Conservation (phyloP, 2,329 filamentous ascomycete genomes). For the Remersonia thermophila region DNA sequence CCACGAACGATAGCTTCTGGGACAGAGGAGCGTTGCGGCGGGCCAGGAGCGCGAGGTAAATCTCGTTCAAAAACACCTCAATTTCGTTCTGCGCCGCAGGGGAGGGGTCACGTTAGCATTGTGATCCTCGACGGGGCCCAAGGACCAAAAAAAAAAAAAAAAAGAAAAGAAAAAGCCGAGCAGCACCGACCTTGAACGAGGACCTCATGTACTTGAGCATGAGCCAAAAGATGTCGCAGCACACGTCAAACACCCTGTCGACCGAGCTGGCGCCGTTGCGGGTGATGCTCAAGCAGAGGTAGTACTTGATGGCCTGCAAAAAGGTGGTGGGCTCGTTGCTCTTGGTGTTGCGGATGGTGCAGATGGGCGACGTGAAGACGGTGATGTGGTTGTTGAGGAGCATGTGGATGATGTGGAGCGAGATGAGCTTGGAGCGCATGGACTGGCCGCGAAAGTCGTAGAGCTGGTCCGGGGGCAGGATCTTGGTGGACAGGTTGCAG, state of each 20-base stretch:
- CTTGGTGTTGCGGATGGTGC: constrained; percentile 84
- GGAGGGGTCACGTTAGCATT: too few relatives aligned
- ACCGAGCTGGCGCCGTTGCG: constrained; percentile 92
- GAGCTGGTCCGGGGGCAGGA: constrained; percentile 77
- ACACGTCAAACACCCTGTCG: constrained; percentile 84
- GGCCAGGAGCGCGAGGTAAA: constrained; percentile 85
- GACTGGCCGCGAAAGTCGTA: constrained; percentile 87
- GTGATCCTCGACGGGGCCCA: too few relatives aligned
- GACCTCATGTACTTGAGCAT: constrained; percentile 91
- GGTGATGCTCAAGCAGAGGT: constrained; percentile 87
- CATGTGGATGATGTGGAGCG: constrained; percentile 88
- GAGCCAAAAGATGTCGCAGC: constrained; percentile 94
- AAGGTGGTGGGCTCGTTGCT: constrained; percentile 82
- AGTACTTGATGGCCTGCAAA: constrained; percentile 90
- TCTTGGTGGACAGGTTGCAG: constrained; percentile 92
- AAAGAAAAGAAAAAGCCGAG: too few relatives aligned
- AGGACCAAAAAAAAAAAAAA: too few relatives aligned
- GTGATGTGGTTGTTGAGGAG: constrained; percentile 86
- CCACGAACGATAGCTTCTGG: constrained; percentile 87
- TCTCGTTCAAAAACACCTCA: constrained; percentile 94
- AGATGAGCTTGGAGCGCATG: constrained; percentile 94
- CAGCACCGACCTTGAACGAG: constrained; percentile 63
- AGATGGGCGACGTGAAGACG: constrained; percentile 82
- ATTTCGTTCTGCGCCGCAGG: constrained; percentile 63
- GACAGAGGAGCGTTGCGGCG: constrained; percentile 74